Base-by-base conservation (phyloP, 2,329 filamentous ascomycete genomes). In the Phoma sp. region DNA sequence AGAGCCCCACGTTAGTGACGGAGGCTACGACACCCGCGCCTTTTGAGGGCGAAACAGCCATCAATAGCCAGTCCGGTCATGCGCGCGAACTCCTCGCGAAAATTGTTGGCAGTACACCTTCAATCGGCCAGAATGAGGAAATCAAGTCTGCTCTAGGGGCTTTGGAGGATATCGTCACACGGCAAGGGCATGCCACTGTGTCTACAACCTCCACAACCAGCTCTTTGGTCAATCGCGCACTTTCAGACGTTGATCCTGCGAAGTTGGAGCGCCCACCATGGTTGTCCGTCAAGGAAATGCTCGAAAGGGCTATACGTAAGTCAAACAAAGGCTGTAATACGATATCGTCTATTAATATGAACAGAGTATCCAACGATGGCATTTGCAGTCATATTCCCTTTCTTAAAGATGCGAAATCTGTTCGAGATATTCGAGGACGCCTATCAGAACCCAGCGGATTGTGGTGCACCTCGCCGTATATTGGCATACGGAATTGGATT, bases 11-110 rank as follows among this genome's bases (percentile, higher is more conserved):
- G 14, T 48, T 70, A 57, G 48, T 71, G 58, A 62, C 64, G 2
- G 61, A 68, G 3, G 59, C 70, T 2, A 52, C 48, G 6, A 66
- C 62, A 13, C 66, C 67, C 11, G 64, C 63, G 22, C 65, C 70
- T 4, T 83, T 81, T 41, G 80, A 82, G 57, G 80, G 80, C 3
- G 79, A 79, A 46, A 81, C 80, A 0, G 78, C 80, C 2, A 73
- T 82, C 18, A 74, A 73, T 29, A 74, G 77, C 7, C 80, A 83
- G 55, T 82, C 79, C 0, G 76, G 75, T 3, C 78, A 80, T 64
- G 80, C 79, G 66, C 59, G 71, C 62, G 60, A 78, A 73, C 55
- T 77, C 72, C 54, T 80, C 66, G 68, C 78, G 62, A 49, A 76
- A 67, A 45, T 76, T 68, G 62, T 75, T n/a, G 68, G 65, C 4